Evolutionary conservation across 129 eudicot genomes (phyloP), one percentile per base, ranked within the genome.

Genomic region (Mikania micrantha): DNA sequence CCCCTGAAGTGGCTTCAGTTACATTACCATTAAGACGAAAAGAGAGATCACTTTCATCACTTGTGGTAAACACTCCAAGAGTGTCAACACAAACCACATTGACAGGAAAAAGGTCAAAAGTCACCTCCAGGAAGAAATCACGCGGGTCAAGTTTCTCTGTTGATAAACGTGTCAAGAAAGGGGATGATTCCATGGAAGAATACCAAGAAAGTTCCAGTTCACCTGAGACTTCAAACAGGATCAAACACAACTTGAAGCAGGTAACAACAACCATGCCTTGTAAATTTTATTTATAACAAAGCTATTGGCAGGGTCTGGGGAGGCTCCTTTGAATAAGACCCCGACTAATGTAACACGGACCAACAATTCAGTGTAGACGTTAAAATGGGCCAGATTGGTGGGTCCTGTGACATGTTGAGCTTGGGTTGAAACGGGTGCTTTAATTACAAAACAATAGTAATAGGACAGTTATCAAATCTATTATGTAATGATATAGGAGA

Each of bases 1-100:
- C 90, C 70, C 86, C 93, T 67, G 96, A 91, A 72, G 72, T 47
- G 29, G 74, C 88, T 54, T 71, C 93, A 21, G 60, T 78, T 67
- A 29, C 85, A 25, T 42, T 81, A 52, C 92, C 97, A 29, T 80
- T 74, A 59, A 83, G 82, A 79, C 79, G 90, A 64, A 91, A 87
- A 73, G 97, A 91, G 72, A 83, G 96, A 71, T 87, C 95, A 64
- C 88, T 91, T 47, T 91, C 97, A 20, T 87, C 95, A 36, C 64
- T 91, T 49, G 97, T 81, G 70, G 88, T 87, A 72, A 79, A 79
- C 74, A 79, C 97, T 31, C 95, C 97, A 11, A 74, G 86, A 73
- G 90, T 91, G 41, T 80, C 92, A 54, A 12, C 89, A 40, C 86
- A 85, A 62, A 28, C 72, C 75, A 77, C 86, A 12, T 54, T 83